Conservation (phyloP, 331 rosid species). For the Telfairia occidentalis region DNA sequence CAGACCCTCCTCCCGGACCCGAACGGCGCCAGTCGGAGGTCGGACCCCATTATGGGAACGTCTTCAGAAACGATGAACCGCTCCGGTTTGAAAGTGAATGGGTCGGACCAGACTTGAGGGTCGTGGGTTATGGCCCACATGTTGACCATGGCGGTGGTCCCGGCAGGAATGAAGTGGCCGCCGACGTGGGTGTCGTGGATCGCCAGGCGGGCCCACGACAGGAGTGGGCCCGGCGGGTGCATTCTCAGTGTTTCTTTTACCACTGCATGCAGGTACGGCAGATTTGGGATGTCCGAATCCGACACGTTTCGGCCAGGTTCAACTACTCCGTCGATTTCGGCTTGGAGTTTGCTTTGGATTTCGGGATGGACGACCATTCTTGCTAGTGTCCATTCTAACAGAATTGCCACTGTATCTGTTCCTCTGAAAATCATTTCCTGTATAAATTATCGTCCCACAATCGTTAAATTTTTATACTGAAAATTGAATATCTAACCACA, state of each 20-base stretch:
- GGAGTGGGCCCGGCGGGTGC: slow-evolving; percentile 80
- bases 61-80: slow-evolving; percentile 34
- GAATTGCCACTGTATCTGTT: slow-evolving; percentile 75
- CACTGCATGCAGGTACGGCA: slow-evolving; percentile 45
- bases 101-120: slow-evolving; percentile 34
- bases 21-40: slow-evolving; percentile 63
- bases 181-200: slow-evolving; percentile 43
- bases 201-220: slow-evolving; percentile 80
- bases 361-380: slow-evolving; percentile 71
- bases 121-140: slow-evolving; percentile 76
- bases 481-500: too few relatives aligned
- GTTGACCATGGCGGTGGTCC: slow-evolving; percentile 69
- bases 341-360: slow-evolving; percentile 48
- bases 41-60: slow-evolving; percentile 43
- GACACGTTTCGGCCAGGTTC: slow-evolving; percentile 18
- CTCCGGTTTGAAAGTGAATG: slow-evolving; percentile 40
- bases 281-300: slow-evolving; percentile 41
- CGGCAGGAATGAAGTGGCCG: slow-evolving; percentile 36
- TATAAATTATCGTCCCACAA: too few relatives aligned
- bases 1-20: slow-evolving; percentile 73
- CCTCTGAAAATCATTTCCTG: slow-evolving; percentile 91
- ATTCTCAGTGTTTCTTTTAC: slow-evolving; percentile 59
- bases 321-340: slow-evolving; percentile 28
- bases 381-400: slow-evolving; percentile 77
- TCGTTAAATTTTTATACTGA: too few relatives aligned